Base-by-base conservation (phyloP, 805 yeast genomes). In the Henningerozyma blattae region DNA sequence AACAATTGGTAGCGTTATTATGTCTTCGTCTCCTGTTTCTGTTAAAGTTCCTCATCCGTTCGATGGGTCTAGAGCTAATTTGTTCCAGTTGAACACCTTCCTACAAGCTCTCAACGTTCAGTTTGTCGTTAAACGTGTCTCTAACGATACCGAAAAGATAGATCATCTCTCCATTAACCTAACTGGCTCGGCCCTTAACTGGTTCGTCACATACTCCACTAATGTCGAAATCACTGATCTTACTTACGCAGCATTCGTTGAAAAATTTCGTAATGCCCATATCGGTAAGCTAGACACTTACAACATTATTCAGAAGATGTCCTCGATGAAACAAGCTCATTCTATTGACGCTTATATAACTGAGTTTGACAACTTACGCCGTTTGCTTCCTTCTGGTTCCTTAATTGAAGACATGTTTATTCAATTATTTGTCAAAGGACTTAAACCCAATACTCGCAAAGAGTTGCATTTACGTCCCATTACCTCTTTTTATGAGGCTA, bases 291-390 rank as follows among this genome's bases (percentile, higher is more conserved):
- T 30, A 6, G 32, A 30, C 15, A 20, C 18, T 22, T 30, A 18
- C 15, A 18, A 20, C 15, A 10, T 30, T 3, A 30, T 30, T 13
- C 13, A 8, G 7, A 22, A 30, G 15, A 15, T 30, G 18, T 30
- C 32, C 3, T 15, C 15, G 7, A 22, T 30, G 19, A 20, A 30
- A 17, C 32, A 30, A 30, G 19, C 18, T 6, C 18, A 30, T n/a
- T 18, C 18, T n/a, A 9, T 30, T 15, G 32, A 20, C 14, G 18
- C 14, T 4, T 30, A 30, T 19, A 30, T 30, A 18, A 14, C 15
- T 22, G 32, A 30, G 14, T 30, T 30, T 30, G 32, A 30, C 13
- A 30, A 22, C 10, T 30, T 18, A 10, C 27, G 27, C 15, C 13
- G 17, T 22, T 22, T 30, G 14, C 15, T 30, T 4, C 32, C 32